Evolutionary conservation across 306 rosid species (phyloP), one percentile per base, ranked within the genome.

Genomic region (Vachellia pachyceras): DNA sequence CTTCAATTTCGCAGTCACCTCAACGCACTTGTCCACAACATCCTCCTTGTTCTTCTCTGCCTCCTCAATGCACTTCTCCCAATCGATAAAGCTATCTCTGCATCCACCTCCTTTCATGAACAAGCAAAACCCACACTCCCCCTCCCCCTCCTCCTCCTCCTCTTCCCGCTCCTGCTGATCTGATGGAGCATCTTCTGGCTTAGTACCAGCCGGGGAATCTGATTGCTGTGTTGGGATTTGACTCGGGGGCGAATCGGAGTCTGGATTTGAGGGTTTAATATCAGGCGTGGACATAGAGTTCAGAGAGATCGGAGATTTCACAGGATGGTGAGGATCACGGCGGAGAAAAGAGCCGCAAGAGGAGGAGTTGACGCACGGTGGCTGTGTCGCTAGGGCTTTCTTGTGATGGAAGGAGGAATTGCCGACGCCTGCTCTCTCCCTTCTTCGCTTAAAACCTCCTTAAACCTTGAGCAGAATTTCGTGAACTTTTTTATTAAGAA

Each of bases 381-480:
- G 35, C 39, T 12, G 65, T 12, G 35, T 64, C 33, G 37, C 69
- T 25, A 60, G 79, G 69, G 58, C 47, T 47, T 47, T 23, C 71
- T 25, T 25, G 47, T 10, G 6, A 5, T 4, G 13, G 49, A 2
- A 14, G 81, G 10, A 36, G 58, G 10, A 41, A 14, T 15, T 78
- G 76, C 36, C 18, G 1, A 0, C 18, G 0, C 49, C 3, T n/a
- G 37, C 10, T 5, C 3, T 18, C 10, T n/a, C 14, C 22, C 42
- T 5, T 20, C 44, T 6, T 64, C 22, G 50, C 65, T 65, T 78
- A 78, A 78, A 78, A 67, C 81, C 81, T 78, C 54, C 75, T 39
- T 37, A 66, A 29, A 78, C 81, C 67, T 77, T 41, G 50, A 68
- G 41, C 17, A 14, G 71, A 7, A 10, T 67, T n/a, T 10, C 23